Base-by-base conservation (phyloP, 1,139 yeast genomes). In the Yamadazyma epiphylla region DNA sequence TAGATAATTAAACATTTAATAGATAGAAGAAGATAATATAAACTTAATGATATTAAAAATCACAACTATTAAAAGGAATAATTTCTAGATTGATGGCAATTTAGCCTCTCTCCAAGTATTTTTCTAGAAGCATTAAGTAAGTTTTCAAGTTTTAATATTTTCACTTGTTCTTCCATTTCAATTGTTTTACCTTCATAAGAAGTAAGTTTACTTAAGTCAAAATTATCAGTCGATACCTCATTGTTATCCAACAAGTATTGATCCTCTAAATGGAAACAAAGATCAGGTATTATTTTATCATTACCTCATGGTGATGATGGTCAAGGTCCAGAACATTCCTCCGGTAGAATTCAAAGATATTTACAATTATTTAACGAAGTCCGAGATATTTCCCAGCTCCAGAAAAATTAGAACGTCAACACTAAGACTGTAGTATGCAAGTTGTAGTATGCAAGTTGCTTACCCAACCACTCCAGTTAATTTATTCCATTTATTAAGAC, bases 291-390 rank as follows among this genome's bases (percentile, higher is more conserved):
- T 44, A 95, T 91, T 29, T 69, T 94, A 49, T 86, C 97, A 5
- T 76, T 94, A 61, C 99, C 99, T 39, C 99, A 94, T 60, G 99
- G 99, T 69, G 94, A 89, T 60, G 99, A 94, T 62, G 99, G 99
- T 48, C 98, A 91, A 72, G 99, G 99, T 53, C 98, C 98, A 46
- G 99, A 94, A 70, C 99, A 94, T 67, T 91, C 98, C 21, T 86
- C 96, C 38, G 97, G 95, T 53, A 83, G 98, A 75, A 69, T 94
- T 38, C 98, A 94, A 71, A 82, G 99, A 71, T 94, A 88, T 70
- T 76, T 94, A 62, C 96, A 86, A 70, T 68, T 94, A 57, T 83
- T 95, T 59, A 91, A 89, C 59, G 99, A 94, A 69, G 98, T 60
- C 89, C 86, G 50, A 83, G 97, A 67, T 66, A 58, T 51, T 94